These are phyloP conservation scores for Jatropha curcas DNA, from an alignment of 345 rosid genomes.

Conservation along the genomic window DNA sequence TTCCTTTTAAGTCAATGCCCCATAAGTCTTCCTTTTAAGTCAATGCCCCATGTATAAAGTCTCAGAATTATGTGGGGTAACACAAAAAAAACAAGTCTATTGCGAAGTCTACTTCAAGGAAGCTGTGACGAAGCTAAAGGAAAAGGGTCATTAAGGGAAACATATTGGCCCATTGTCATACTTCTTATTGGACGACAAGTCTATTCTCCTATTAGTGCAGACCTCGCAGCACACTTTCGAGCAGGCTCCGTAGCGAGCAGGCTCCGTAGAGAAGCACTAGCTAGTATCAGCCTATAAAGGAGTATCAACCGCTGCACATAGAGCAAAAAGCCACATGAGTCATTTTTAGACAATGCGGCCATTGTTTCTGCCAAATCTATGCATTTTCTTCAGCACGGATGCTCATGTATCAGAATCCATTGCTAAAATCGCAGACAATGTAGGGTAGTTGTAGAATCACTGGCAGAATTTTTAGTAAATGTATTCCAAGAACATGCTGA, in stretches of 20 bases:
- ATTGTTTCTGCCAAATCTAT: conserved; percentile 48
- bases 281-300: conserved; percentile 70
- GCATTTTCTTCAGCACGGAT: conserved; percentile 60
- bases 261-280: conserved; percentile 63
- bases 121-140: too few species aligned
- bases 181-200: too few species aligned
- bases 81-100: too few species aligned
- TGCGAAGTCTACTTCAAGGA: too few species aligned
- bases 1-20: too few species aligned
- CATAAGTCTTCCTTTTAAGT: too few species aligned
- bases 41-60: too few species aligned
- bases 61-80: too few species aligned
- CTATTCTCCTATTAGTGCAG: too few species aligned
- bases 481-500: neutral
- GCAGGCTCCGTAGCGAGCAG: too few species aligned
- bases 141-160: too few species aligned
- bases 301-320: conserved; percentile 72
- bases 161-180: too few species aligned
- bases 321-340: conserved; percentile 69
- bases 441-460: conserved; percentile 36
- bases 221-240: conserved; percentile 75
- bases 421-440: conserved; percentile 48
- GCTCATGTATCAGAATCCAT: conserved; percentile 73
- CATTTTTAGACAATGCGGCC: conserved; percentile 40
- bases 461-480: conserved; percentile 4